Evolutionary conservation across 805 yeast species (phyloP), one percentile per base, ranked within the genome.

Genomic region (Cyberlindnera euphorbiae): DNA sequence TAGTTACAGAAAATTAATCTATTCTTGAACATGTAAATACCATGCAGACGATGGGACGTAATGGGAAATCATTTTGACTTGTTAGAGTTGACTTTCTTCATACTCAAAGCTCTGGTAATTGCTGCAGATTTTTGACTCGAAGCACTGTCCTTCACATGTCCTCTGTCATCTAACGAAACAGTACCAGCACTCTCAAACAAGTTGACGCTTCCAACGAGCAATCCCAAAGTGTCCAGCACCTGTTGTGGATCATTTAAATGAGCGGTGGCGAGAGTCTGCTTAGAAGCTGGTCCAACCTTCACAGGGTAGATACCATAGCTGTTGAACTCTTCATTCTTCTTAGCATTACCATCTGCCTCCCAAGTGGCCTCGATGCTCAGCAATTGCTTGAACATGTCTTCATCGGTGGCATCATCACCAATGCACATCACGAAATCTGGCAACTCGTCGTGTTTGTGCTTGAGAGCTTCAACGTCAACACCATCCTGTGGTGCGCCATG

Each of bases 351-450:
- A 22, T 67, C 54, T 11, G 54, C 44, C 41, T 60, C 63, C 82
- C 82, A 77, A n/a, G 53, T 49, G 3, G 56, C 52, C 50, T 82
- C 87, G 47, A 85, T 75, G 3, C 64, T 67, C 39, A 79, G 75
- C 50, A 93, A 66, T 18, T 90, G 81, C 41, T 67, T 71, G 60
- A 93, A 93, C 99, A 93, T 93, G 55, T 93, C 98, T 60, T 93
- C 99, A 60, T 93, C 99, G 0, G 99, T 93, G 28, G 81, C 71
- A 59, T 93, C 99, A 60, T 93, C 99, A 34, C 99, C 99, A 29
- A 87, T 62, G 63, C 97, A 93, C 36, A 90, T 61, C 27, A 84
- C 75, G 55, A 93, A 90, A 52, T 86, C 96, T 0, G 96, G 93
- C 35, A 77, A 64, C 34, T 73, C 68, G 1, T 68, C 71, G 12